Conservation (phyloP, 2,329 filamentous ascomycete genomes). For the Amauroascus niger region DNA sequence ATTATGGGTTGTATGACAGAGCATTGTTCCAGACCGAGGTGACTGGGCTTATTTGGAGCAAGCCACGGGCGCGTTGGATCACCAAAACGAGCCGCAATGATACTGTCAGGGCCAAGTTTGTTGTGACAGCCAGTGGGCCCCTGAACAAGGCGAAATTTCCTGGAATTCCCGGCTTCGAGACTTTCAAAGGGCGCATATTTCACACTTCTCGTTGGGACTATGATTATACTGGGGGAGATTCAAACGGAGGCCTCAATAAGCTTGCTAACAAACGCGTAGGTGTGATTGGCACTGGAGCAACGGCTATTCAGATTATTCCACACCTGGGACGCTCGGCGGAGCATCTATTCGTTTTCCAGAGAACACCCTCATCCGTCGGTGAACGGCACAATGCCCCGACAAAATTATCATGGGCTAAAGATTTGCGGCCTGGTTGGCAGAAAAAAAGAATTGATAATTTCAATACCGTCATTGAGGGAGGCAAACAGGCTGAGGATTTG, state of each 20-base stretch:
- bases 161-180: conserved; percentile 32
- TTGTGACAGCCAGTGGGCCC: conserved; percentile 36
- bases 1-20: conserved; percentile 35
- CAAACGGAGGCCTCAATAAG: conserved; percentile 20
- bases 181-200: conserved; percentile 35
- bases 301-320: conserved; percentile 50
- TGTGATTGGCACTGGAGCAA: conserved; percentile 51
- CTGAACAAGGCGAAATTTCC: conserved; percentile 39
- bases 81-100: conserved; percentile 20
- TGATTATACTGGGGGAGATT: conserved; percentile 26
- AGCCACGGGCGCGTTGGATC: conserved; percentile 28
- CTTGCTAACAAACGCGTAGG: conserved; percentile 45
- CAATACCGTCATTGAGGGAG: conserved; percentile 19
- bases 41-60: conserved; percentile 41
- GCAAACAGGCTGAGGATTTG: conserved; percentile 17
- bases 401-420: conserved; percentile 18
- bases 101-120: conserved; percentile 31
- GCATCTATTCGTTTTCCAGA: conserved; percentile 47
- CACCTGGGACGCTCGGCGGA: conserved; percentile 45
- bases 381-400: conserved; percentile 24
- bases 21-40: conserved; percentile 43
- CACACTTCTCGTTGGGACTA: conserved; percentile 41
- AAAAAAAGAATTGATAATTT: conserved; percentile 24
- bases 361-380: conserved; percentile 38
- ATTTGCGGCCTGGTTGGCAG: conserved; percentile 23